Evolutionary conservation across 208 protist genomes (phyloP), one percentile per base, ranked within the genome.

Genomic region (Trichomonas tenax): DNA sequence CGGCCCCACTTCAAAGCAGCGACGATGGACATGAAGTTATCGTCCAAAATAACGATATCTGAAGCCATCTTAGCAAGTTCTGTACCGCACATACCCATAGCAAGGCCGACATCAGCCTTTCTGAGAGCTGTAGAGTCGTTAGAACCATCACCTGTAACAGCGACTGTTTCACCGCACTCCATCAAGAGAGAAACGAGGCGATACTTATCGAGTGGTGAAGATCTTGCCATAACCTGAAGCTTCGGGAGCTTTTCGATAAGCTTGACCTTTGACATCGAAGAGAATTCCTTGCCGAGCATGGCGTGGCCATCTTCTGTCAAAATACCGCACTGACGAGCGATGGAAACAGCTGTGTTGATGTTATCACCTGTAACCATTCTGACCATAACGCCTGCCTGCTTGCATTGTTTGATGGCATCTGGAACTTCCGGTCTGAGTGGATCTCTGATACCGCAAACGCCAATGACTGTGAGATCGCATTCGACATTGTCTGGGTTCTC

Each of bases 331-430:
- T 96, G 49, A 36, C 93, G 0, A 46, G 98, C 98, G 96, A 99
- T 98, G 45, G 96, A 96, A 44, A 95, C 96, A 17, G 98, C 98
- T 88, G 98, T 98, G 2, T 96, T 84, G 17, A 98, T 97, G 95
- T 98, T 98, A 96, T 99, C 98, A 72, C 98, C 98, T 26, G 98
- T 99, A 63, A 99, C 96, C 97, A 99, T 98, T 41, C 98, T 97
- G 63, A 99, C 98, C 93, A 97, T 96, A 63, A 99, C 97, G 97
- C 98, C 97, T 97, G 97, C 97, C 46, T 88, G 26, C 82, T 98
- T 96, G 96, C 97, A 97, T 41, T 97, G 96, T 96, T 81, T 36
- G 17, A 98, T 97, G n/a, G 98, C 96, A 8, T 51, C 31, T 15
- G 96, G 96, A 6, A 98, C 97, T 63, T 98, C 97, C 26, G 86